These are phyloP conservation scores for Trichosporon asahii DNA, from an alignment of 1,284 basidiomycete species.

Conservation along the genomic window DNA sequence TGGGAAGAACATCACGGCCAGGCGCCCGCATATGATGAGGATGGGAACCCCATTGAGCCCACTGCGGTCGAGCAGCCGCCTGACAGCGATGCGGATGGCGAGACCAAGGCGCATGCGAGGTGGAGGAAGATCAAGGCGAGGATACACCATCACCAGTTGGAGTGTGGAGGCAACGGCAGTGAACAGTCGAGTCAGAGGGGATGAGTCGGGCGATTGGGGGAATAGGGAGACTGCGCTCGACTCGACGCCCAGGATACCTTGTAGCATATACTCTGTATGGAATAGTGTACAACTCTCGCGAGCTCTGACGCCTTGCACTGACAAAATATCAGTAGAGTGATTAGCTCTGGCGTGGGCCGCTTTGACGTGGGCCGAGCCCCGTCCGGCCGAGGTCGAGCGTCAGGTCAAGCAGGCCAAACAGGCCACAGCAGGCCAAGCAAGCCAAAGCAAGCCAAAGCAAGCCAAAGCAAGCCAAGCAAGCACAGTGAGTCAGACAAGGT, in stretches of 20 bases:
- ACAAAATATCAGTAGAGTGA: too few species aligned
- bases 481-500: too few species aligned
- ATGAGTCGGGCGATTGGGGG: too few species aligned
- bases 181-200: not conserved
- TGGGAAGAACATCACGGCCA: not conserved
- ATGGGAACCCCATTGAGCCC: not conserved
- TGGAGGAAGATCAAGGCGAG: not conserved
- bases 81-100: not conserved
- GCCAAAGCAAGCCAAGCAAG: too few species aligned
- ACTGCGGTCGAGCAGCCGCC: not conserved
- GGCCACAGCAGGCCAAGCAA: too few species aligned
- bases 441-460: too few species aligned
- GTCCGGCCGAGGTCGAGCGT: too few species aligned
- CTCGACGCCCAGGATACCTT: too few species aligned
- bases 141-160: not conserved
- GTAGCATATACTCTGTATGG: not conserved
- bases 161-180: not conserved
- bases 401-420: too few species aligned
- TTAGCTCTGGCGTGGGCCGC: too few species aligned
- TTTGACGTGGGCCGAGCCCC: too few species aligned
- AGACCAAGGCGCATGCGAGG: not conserved
- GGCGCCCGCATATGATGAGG: not conserved
- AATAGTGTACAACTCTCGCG: not conserved
- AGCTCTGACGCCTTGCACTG: too few species aligned
- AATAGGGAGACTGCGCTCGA: not conserved